Conservation (phyloP, 176 grass and related monocot species). For the Zoysia japonica region DNA sequence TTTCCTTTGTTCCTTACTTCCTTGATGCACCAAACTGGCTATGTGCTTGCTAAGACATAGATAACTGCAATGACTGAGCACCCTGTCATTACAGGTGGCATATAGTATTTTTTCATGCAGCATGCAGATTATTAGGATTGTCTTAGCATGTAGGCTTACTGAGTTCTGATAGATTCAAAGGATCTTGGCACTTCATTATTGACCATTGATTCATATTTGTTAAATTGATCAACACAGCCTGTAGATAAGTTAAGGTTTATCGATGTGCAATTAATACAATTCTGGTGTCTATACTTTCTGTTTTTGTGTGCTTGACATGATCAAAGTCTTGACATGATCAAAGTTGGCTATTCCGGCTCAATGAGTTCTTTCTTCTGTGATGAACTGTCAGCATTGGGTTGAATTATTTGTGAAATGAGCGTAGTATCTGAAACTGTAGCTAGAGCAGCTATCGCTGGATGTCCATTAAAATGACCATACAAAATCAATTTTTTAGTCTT, state of each 20-base stretch:
- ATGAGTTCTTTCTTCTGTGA: background rate
- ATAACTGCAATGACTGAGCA: background rate
- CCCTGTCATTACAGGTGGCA: background rate
- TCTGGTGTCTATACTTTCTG: background rate
- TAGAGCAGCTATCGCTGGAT: background rate
- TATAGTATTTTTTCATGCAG: background rate
- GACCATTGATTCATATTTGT: background rate
- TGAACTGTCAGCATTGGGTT: background rate
- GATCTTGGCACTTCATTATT: background rate
- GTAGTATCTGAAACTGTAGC: background rate
- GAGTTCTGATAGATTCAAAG: constrained; percentile 2
- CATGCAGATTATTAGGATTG: background rate
- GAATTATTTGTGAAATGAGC: no score
- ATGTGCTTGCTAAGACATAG: constrained; percentile 6
- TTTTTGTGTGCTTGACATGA: background rate
- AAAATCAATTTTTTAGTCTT: background rate
- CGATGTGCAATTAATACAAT: background rate
- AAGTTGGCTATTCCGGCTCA: background rate
- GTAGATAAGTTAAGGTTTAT: background rate
- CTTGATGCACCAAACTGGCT: constrained; percentile 3
- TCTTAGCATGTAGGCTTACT: background rate
- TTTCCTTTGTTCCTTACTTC: constrained; percentile 28
- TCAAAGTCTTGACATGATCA: background rate
- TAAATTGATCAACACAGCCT: background rate
- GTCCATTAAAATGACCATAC: background rate